Base-by-base conservation (phyloP, 805 yeast genomes). In the Candida alai region DNA sequence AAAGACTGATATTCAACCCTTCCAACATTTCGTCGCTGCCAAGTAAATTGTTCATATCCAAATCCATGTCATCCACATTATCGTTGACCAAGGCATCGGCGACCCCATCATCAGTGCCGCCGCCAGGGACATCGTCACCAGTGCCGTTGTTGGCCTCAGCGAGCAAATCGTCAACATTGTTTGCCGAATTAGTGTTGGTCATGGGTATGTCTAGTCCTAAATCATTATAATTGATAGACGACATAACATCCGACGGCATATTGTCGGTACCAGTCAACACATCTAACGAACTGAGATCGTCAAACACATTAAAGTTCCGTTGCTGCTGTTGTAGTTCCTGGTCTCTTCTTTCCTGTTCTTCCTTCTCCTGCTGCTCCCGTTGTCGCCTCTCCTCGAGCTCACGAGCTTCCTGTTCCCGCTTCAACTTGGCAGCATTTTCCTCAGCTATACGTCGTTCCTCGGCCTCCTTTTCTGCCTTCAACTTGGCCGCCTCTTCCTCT, bases 1-100 rank as follows among this genome's bases (percentile, higher is more conserved):
- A 45, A 34, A 66, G 43, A 35, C 58, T 56, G 68, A 63, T 64
- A 38, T 65, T 62, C 27, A 66, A 47, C 5, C 68, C 73, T 36
- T 66, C 70, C 14, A 66, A 45, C n/a, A 64, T 45, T 40, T 60
- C 66, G 37, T 60, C 65, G 35, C 56, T 63, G 4, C 60, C 68
- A 19, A 65, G 42, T 28, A 64, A 45, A 28, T 59, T 60, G 42
- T 65, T 60, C 53, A 48, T 48, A 30, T 49, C 45, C 22, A 41
- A 36, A 35, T 42, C 45, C 30, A 31, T 28, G 11, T 12, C 28
- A 14, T 18, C 32, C 6, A 19, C 31, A 15, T 51, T 54, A 34
- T 36, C 29, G 19, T 45, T 41, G 13, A 39, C 32, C 33, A 50
- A 36, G 4, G 21, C 37, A 19, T 27, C 19, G 5, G n/a, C 16